Conservation (phyloP, 2,329 filamentous ascomycete genomes). For the Cucurbitaria berberidis region DNA sequence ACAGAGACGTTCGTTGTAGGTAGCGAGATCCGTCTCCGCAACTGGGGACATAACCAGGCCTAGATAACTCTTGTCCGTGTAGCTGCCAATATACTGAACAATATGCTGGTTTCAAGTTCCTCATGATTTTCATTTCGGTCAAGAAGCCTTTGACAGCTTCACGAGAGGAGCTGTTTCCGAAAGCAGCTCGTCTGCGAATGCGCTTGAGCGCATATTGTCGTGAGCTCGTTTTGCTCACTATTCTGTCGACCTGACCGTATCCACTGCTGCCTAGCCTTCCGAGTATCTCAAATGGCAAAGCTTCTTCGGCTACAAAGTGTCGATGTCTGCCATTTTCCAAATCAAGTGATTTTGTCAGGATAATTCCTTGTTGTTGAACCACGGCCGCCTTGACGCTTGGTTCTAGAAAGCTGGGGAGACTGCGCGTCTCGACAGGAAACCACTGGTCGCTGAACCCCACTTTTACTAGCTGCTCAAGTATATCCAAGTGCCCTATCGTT, state of each 20-base stretch:
- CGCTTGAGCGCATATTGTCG: constrained; percentile 40
- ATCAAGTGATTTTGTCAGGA: constrained; percentile 23
- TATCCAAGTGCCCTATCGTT: constrained; percentile 22
- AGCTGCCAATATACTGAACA: constrained; percentile 37
- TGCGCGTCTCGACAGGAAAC: constrained; percentile 29
- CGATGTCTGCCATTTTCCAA: constrained; percentile 29
- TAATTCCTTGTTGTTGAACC: constrained; percentile 27
- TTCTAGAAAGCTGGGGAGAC: constrained; percentile 26
- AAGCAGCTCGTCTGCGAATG: constrained; percentile 23
- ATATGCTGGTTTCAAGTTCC: constrained; percentile 34
- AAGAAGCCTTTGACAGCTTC: constrained; percentile 25
- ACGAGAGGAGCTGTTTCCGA: constrained; percentile 12
- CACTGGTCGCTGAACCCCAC: constrained; percentile 33
- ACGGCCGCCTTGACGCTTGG: constrained; percentile 18
- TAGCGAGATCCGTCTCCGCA: constrained; percentile 19
- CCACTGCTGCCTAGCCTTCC: constrained; percentile 29
- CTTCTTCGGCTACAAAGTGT: constrained; percentile 26
- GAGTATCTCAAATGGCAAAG: constrained; percentile 26
- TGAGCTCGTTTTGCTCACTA: constrained; percentile 31
- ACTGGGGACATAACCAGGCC: constrained; percentile 38
- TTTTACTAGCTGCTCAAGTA: constrained; percentile 28
- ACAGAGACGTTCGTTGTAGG: constrained; percentile 1
- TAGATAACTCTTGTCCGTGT: constrained; percentile 33
- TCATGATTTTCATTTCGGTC: constrained; percentile 34
- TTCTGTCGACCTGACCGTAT: constrained; percentile 32